These are phyloP conservation scores for Botrytis byssoidea DNA, from an alignment of 2,329 filamentous ascomycete species.

Conservation along the genomic window DNA sequence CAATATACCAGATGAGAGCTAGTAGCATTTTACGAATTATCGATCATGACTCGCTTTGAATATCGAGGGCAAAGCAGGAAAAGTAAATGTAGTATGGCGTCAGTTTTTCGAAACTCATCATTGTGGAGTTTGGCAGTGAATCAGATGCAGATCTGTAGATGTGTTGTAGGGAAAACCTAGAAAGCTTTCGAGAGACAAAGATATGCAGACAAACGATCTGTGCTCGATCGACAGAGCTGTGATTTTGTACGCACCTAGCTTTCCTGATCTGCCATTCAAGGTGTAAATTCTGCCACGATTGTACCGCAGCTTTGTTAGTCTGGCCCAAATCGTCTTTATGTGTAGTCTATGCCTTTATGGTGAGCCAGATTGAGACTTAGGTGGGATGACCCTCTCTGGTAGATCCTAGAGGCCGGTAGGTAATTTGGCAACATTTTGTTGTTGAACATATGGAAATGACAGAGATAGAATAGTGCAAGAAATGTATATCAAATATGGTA, in stretches of 20 bases:
- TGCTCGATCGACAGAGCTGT: not conserved
- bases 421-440: too few species aligned
- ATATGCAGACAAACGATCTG: not conserved
- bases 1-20: not conserved
- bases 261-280: not conserved
- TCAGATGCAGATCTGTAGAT: not conserved
- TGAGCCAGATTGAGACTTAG: not conserved
- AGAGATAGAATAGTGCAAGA: not conserved
- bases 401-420: not conserved
- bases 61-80: not conserved
- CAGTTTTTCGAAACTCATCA: not conserved
- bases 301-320: not conserved
- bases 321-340: not conserved
- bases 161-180: not conserved
- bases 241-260: not conserved
- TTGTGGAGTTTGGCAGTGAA: not conserved
- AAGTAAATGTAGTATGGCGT: not conserved
- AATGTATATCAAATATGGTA: too few species aligned
- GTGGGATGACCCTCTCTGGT: too few species aligned
- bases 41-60: not conserved
- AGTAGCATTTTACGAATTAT: not conserved
- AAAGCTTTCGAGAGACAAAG: not conserved
- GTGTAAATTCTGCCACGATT: not conserved
- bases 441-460: not conserved
- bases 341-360: not conserved